A percentile compares a stretch with the other conserved stretches of the same genome.
phyloP scores from a whole-genome alignment of 192 early-diverging fungal species.

The Coemansia sp. region DNA sequence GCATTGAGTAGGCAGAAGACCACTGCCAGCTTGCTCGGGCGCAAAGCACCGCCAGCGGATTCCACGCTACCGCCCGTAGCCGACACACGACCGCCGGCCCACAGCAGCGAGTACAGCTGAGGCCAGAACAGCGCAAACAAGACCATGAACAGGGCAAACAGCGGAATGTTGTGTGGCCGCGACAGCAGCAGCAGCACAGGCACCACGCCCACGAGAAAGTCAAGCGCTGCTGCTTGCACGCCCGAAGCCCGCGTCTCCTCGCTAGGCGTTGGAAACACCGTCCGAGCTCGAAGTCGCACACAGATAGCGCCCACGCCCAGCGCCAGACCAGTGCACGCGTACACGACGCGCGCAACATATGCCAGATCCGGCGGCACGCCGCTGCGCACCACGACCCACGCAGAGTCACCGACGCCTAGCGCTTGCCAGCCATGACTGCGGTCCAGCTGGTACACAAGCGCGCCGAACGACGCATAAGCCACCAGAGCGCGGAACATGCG shows the following conservation, averaged over 20 bases:
- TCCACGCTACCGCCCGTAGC: neutral
- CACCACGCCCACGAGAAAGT: conserved; percentile 47
- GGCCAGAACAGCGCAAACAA: conserved; percentile 49
- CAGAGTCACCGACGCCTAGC: conserved; percentile 6
- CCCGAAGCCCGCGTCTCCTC: conserved; percentile 4
- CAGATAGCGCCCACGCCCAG: neutral
- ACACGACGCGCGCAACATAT: conserved; percentile 20
- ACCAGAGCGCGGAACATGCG: conserved; percentile 16
- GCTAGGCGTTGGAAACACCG: too few species aligned
- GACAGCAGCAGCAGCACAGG: conserved; percentile 62
- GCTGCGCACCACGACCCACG: conserved; percentile 7
- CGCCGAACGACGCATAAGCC: conserved; percentile 10
- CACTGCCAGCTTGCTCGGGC: conserved; percentile 33
- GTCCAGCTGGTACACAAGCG: conserved; percentile 39
- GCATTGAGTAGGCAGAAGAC: conserved; percentile 46
- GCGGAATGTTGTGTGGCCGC: conserved; percentile 57
- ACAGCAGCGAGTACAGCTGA: conserved; percentile 2
- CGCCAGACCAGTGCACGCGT: conserved; percentile 1
- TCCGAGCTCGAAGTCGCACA: conserved; percentile 6
- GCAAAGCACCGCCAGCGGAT: conserved; percentile 1
- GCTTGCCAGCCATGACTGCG: conserved; percentile 27
- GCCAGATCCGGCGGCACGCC: conserved; percentile 18
- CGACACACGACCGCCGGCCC: neutral
- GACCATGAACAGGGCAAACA: conserved; percentile 55
- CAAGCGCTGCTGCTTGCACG: conserved; percentile 10